Evolutionary conservation across 768 basidiomycete species (phyloP), one percentile per base, ranked within the genome.

Genomic region (Podaxis rugospora): DNA sequence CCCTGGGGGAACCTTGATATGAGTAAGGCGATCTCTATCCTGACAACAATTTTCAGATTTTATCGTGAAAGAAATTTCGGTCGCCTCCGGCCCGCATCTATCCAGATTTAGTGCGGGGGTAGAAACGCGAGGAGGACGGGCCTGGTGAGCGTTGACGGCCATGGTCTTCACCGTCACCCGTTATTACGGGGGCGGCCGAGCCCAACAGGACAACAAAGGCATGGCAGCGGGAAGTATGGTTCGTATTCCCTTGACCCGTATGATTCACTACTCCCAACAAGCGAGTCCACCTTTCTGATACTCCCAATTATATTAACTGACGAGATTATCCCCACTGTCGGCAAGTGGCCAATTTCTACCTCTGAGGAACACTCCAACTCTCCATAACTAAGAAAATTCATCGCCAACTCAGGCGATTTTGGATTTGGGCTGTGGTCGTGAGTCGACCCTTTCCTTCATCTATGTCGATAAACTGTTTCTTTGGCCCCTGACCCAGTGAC

Each of bases 401-500:
- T 76, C 79, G 0, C 86, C 89, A 1, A 66, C 69, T 0, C 32
- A 9, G 32, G 72, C 77, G 37, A 83, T 89, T 36, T 79, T 92
- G 11, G 90, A 92, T 66, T 72, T 92, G 5, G 90, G 90, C 1
- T 91, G 89, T 68, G 90, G 91, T 32, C 7, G 7, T 32, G 32
- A 32, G 68, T 32, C 32, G 14, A n/a, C 27, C 5, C 37, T 2
- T 9, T 3, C 32, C 59, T 7, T 21, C n/a, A n/a, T 13, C 4
- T 40, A n/a, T 4, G 27, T 49, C 21, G 52, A 32, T 42, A 18
- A 55, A 44, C 44, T 25, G 23, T 18, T 40, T 44, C 18, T 23
- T 63, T 13, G 72, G 79, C 86, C 5, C 63, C 82, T 0, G 78
- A 87, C 40, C 85, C 90, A 2, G 86, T 87, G 6, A 75, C 72